Evolutionary conservation across 2,329 filamentous ascomycete genomes (phyloP), one percentile per base, ranked within the genome.

Genomic region (Epichloe uncinata): DNA sequence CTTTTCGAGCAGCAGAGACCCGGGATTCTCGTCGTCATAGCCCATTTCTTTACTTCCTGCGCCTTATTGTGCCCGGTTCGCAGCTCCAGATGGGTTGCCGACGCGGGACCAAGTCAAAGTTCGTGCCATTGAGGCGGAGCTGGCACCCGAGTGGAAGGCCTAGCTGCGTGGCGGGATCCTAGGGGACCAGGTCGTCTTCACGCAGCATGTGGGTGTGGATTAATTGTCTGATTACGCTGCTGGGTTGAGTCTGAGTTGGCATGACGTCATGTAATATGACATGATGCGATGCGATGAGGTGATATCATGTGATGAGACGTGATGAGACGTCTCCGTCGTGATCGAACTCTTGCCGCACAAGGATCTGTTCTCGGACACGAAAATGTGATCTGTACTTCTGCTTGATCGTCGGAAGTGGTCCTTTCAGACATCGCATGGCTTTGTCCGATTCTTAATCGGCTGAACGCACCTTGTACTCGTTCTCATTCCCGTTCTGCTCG

Each of bases 1-100:
- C 18, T 30, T 56, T 56, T 60, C 5, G 56, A 52, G 20, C 54
- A 58, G 50, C 41, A 43, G 41, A 52, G 56, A 5, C 56, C 58
- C 13, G 50, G 58, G 9, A 55, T 57, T 5, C 53, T 60, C 4
- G 53, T 59, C 0, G 52, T 59, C 15, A 22, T 60, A 16, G 58
- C 54, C 8, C 54, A 60, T 35, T 58, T 57, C 20, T 60, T 20
- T 20, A 20, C 3, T 20, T 20, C 20, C 3, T 20, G 58, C 51
- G 54, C 56, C 1, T 37, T 57, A 4, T 36, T 59, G 3, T 48
- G 50, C 15, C 49, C 52, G 38, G 34, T 58, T 3, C 48, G 51
- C 41, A 40, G 48, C 4, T 40, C 52, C 12, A 59, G 58, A 56
- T 59, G 51, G 52, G 38, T 59, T 20, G 57, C 54, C 9, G 49